Base-by-base conservation (phyloP, 1,284 basidiomycete species). In the Dichomitus squalens region DNA sequence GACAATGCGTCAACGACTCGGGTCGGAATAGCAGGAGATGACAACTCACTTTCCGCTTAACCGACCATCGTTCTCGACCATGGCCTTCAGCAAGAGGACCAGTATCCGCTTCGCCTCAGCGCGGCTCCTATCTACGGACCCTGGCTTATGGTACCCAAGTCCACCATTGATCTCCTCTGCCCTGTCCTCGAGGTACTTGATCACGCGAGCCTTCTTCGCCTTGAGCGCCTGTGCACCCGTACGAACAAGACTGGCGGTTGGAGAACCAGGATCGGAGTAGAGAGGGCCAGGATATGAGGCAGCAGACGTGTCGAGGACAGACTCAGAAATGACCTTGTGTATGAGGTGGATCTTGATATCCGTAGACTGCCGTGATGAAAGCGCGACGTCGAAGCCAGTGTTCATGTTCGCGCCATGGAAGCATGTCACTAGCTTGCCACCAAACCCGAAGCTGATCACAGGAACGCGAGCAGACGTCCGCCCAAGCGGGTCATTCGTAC, bases 11-110 rank as follows among this genome's bases (percentile, higher is more conserved):
- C 29, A 52, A 49, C n/a, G 3, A 29, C n/a, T 9, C 12, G 27
- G 4, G 4, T 25, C 4, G 44, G 20, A 2, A 33, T 23, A 23
- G 9, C 33, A 23, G 23, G 16, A 41, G 43, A 29, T 2, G 16
- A 20, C 59, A 21, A 50, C 81, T 69, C 64, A 96, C 94, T 84
- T 91, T 74, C 93, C 93, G 40, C 86, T 84, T 23, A 96, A 73
- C 51, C 84, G 84, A 0, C 95, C 95, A 61, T 97, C 93, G 66
- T 95, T 86, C 64, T 95, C 88, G 0, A 97, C 80, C 82, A 97
- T 82, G 7, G 90, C 78, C 67, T 83, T 88, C 52, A 97, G 73
- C 36, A 97, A 68, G 63, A 83, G 86, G 31, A 94, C 78, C n/a
- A 97, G 73, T 1, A 87, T 78, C 29, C 93, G 74, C 70, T 89